Conservation (phyloP, 495 filamentous ascomycete genomes). For the Talaromyces proteolyticus region DNA sequence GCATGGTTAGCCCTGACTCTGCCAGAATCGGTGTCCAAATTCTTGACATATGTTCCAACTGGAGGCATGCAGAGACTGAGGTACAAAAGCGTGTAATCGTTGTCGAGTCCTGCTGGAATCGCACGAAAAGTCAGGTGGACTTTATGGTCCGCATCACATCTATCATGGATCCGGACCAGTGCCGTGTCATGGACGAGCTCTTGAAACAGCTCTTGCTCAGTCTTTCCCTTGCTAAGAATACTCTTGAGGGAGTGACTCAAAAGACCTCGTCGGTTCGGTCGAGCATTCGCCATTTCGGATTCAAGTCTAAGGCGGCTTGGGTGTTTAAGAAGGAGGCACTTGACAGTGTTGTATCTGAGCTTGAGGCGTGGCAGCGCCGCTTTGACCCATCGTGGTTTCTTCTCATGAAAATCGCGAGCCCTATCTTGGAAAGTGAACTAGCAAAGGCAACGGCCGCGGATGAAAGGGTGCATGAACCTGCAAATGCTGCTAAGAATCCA, state of each 20-base stretch:
- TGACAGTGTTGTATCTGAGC: slow-evolving; percentile 13
- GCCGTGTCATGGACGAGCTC: not conserved
- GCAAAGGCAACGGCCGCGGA: not conserved
- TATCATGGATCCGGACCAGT: not conserved
- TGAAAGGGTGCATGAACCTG: slow-evolving; percentile 1
- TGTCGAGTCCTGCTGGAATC: not conserved
- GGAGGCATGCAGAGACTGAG: not conserved
- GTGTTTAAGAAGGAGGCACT: slow-evolving; percentile 10
- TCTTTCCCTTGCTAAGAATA: not conserved
- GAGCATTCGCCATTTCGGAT: not conserved
- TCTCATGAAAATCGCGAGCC: slow-evolving; percentile 12
- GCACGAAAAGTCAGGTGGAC: not conserved
- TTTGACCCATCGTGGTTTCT: slow-evolving; percentile 24
- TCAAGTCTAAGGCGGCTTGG: not conserved
- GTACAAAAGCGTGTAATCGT: not conserved
- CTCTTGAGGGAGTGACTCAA: not conserved
- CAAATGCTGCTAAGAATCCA: slow-evolving; percentile 2
- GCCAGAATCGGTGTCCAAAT: not conserved
- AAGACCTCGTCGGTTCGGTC: not conserved
- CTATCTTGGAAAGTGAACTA: slow-evolving; percentile 14
- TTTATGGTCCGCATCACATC: not conserved
- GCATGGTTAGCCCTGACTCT: not conserved
- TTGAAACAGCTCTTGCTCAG: not conserved
- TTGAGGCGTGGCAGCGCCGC: slow-evolving; percentile 15
- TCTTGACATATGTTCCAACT: not conserved